Conservation (phyloP, 768 basidiomycete genomes). For the Phylloporus sp. region DNA sequence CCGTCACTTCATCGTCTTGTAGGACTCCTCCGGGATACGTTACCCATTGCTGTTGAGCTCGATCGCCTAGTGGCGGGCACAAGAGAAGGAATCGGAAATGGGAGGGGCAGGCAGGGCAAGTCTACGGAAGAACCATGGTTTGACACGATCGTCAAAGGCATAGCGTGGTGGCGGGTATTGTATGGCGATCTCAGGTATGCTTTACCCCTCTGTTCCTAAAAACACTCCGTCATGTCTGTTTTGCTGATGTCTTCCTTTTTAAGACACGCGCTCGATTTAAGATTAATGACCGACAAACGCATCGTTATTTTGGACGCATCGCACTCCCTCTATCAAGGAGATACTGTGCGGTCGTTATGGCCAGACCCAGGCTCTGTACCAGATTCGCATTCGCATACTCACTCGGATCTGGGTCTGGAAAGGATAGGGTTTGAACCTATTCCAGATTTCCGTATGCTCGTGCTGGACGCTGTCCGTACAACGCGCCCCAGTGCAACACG, state of each 20-base stretch:
- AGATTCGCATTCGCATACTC: not conserved
- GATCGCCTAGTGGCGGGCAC: conserved; percentile 45
- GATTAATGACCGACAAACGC: conserved; percentile 62
- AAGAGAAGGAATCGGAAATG: conserved; percentile 19
- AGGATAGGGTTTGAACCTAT: conserved; percentile 52
- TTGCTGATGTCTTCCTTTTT: not conserved
- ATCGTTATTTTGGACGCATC: conserved; percentile 76
- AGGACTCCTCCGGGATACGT: conserved; percentile 65
- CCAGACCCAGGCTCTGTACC: not conserved
- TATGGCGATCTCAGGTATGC: conserved; percentile 58
- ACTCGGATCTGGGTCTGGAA: not conserved
- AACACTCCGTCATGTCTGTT: not conserved
- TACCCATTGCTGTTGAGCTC: conserved; percentile 73
- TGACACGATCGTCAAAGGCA: conserved; percentile 73
- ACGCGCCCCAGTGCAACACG: conserved; percentile 25
- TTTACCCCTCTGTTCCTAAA: not conserved
- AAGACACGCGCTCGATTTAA: conserved; percentile 78
- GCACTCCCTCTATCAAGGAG: conserved; percentile 45
- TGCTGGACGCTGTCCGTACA: conserved; percentile 45
- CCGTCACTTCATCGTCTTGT: conserved; percentile 65
- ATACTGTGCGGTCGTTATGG: not conserved
- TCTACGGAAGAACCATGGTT: conserved; percentile 34
- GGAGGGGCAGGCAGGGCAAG: conserved; percentile 13
- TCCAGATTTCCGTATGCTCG: conserved; percentile 51
- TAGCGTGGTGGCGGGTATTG: conserved; percentile 77